phyloP scores from a whole-genome alignment of 495 filamentous ascomycete genomes.

The Penicillium chermesinum region DNA sequence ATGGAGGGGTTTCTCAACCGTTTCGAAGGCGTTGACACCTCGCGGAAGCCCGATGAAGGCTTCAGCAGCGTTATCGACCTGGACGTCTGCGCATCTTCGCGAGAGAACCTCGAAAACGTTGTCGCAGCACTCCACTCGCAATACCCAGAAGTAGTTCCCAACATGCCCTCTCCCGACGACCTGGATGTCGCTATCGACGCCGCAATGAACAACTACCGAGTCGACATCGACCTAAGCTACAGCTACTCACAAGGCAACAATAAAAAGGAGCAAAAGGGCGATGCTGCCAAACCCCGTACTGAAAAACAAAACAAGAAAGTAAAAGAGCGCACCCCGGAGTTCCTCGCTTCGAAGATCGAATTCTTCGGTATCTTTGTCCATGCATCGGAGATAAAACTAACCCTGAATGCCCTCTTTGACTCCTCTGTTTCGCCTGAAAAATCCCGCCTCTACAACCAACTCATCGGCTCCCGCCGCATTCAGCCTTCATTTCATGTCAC shows the following conservation, averaged over 20 bases:
- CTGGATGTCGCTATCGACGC: conserved; percentile 74
- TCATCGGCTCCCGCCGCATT: conserved; percentile 65
- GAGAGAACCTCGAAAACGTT: conserved; percentile 80
- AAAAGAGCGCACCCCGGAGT: conserved; percentile 12
- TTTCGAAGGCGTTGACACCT: conserved; percentile 69
- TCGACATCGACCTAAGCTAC: conserved; percentile 62
- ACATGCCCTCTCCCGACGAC: conserved; percentile 66
- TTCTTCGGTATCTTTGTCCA: conserved; percentile 73
- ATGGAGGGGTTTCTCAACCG: conserved; percentile 91
- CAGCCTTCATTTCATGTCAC: conserved; percentile 92
- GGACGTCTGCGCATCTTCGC: conserved; percentile 67
- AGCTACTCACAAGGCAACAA: conserved; percentile 39
- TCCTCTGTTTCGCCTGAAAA: conserved; percentile 30
- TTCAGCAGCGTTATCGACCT: conserved; percentile 86
- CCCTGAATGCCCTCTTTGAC: conserved; percentile 65
- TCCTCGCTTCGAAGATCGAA: conserved; percentile 57
- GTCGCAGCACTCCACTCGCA: conserved; percentile 60
- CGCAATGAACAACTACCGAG: conserved; percentile 73
- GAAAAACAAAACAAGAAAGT: conserved; percentile 7
- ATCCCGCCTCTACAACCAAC: conserved; percentile 67
- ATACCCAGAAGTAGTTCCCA: conserved; percentile 68
- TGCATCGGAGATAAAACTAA: conserved; percentile 48
- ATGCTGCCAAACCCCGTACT: conserved; percentile 1
- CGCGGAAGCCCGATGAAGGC: conserved; percentile 59
- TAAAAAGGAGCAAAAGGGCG: conserved; percentile 28